Evolutionary conservation across 371 early-diverging fungal genomes (phyloP).

Genomic region (Enteropsectra breve): DNA sequence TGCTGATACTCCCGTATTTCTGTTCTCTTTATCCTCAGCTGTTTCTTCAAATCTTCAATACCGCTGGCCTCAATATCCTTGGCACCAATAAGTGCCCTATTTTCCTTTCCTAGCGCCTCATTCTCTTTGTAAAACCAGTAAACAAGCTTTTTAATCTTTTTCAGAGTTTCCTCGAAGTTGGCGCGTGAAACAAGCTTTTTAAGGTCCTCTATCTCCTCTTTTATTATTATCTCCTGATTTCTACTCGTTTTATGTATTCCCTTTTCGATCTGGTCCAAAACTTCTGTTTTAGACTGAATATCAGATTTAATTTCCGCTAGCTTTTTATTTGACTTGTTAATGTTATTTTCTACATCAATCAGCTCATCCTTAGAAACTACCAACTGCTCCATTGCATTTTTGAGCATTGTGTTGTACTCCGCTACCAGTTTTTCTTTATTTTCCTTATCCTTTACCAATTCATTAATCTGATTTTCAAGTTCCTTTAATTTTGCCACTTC

Average conservation of each 20-base stretch:
- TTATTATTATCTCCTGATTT: neutral
- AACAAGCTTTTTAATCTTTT: slow-evolving; percentile 3
- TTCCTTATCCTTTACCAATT: neutral
- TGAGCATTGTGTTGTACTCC: neutral
- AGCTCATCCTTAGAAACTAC: slow-evolving; percentile 23
- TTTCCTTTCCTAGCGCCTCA: neutral
- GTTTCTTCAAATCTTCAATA: slow-evolving; percentile 39
- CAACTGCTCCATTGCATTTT: slow-evolving; percentile 6
- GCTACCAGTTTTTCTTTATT: neutral
- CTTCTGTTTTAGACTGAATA: neutral
- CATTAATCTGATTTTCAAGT: neutral
- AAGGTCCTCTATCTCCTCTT: neutral
- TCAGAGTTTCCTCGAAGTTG: neutral
- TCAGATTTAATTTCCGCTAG: slow-evolving; percentile 18
- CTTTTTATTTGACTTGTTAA: slow-evolving; percentile 11
- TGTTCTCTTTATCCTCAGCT: slow-evolving; percentile 33
- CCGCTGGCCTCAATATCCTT: slow-evolving; percentile 6
- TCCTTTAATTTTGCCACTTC: no score
- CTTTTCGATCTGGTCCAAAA: slow-evolving; percentile 1
- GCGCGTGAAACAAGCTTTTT: neutral
- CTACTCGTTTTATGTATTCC: neutral
- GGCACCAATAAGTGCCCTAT: neutral
- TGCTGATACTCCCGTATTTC: slow-evolving; percentile 52
- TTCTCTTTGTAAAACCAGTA: slow-evolving; percentile 30
- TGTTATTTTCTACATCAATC: slow-evolving; percentile 1